Conservation (phyloP, 176 grass and related monocot genomes). For the Tillandsia fasciculata region DNA sequence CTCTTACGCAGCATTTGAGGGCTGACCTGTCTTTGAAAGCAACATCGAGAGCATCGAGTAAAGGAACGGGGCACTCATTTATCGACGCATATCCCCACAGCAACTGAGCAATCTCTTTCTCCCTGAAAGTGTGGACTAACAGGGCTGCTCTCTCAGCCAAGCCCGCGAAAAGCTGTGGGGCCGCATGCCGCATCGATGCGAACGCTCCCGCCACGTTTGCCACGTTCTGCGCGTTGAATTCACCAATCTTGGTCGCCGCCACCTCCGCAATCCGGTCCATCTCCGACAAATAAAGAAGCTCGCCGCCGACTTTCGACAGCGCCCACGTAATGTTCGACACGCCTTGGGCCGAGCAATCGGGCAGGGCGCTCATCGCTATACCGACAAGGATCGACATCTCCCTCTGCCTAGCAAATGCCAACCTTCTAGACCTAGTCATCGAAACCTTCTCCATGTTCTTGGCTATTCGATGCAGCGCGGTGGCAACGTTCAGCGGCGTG, state of each 20-base stretch:
- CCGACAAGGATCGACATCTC: conserved; percentile 93
- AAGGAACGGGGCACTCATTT: conserved; percentile 32
- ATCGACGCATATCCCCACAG: conserved; percentile 87
- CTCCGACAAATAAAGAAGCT: conserved; percentile 63
- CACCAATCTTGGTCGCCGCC: conserved; percentile 48
- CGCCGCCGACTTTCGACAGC: conserved; percentile 82
- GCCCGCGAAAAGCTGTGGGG: conserved; percentile 46
- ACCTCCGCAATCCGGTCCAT: conserved; percentile 84
- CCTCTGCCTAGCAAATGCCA: conserved; percentile 66
- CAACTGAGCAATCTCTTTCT: conserved; percentile 74
- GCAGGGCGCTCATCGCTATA: conserved; percentile 68
- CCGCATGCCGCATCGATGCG: conserved; percentile 77
- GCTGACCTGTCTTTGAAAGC: conserved; percentile 28
- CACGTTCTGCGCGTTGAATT: conserved; percentile 82
- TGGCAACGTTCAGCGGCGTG: conserved; percentile 78
- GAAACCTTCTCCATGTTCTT: conserved; percentile 89
- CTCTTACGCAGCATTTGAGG: conserved; percentile 16
- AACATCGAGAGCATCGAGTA: conserved; percentile 57
- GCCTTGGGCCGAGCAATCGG: conserved; percentile 65
- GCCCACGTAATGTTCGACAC: conserved; percentile 92
- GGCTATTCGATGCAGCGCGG: conserved; percentile 87
- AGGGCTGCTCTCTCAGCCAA: conserved; percentile 42
- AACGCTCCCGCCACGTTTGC: conserved; percentile 75
- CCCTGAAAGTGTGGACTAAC: conserved; percentile 53
- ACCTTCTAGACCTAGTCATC: conserved; percentile 49